phyloP scores from a whole-genome alignment of 805 yeast species.

The Saccharomycopsis lassenensis region DNA sequence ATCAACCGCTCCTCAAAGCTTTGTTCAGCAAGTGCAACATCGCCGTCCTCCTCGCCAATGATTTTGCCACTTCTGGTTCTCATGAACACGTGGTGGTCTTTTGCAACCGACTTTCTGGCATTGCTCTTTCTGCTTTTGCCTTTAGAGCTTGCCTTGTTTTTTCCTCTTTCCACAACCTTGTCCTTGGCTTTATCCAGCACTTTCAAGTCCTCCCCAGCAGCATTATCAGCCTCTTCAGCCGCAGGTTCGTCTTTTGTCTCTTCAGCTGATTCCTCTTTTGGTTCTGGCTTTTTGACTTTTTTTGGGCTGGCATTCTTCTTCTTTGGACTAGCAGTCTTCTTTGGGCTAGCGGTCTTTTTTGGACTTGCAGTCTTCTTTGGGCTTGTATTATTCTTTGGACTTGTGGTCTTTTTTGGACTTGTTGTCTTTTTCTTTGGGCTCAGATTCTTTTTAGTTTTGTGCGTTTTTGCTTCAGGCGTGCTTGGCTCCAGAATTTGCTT shows the following conservation, averaged over 20 bases:
- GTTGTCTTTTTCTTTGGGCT: neutral
- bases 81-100: constrained; percentile 14
- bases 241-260: neutral
- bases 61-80: constrained; percentile 12
- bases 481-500: no score
- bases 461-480: no score
- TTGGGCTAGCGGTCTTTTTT: neutral
- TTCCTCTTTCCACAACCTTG: no score
- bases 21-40: constrained; percentile 10
- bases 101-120: neutral
- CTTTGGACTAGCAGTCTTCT: neutral
- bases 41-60: constrained; percentile 14
- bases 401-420: neutral
- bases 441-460: neutral
- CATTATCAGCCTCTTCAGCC: neutral
- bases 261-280: neutral
- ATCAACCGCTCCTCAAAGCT: constrained; percentile 21
- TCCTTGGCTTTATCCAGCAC: neutral
- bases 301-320: neutral
- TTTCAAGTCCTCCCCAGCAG: neutral
- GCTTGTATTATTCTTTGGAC: neutral
- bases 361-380: neutral
- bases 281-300: neutral
- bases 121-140: constrained; percentile 18
- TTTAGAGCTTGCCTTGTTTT: constrained; percentile 9